Evolutionary conservation across 768 basidiomycete genomes (phyloP), one percentile per base, ranked within the genome.

Genomic region (Termitomyces sp.): DNA sequence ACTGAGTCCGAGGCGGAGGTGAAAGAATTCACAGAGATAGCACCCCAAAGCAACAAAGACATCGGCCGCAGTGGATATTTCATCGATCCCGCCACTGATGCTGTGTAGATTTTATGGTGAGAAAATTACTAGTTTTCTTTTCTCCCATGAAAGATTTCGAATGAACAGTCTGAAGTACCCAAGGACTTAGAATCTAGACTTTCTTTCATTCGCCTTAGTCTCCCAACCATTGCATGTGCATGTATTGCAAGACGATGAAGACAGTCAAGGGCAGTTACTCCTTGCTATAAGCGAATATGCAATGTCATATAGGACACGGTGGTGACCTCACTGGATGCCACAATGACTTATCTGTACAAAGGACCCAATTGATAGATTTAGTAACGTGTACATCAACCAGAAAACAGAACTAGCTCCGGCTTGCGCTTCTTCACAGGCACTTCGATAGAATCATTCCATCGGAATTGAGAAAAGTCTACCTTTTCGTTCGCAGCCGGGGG

Each of bases 1-100:
- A 18, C 59, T 42, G 33, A 55, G 50, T 46, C 36, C 20, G 37
- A 52, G 26, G n/a, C n/a, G n/a, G n/a, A 46, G 34, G 55, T 51
- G 48, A 55, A 22, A 13, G 44, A 55, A 9, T 26, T 55, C 8
- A 55, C 45, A 54, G 31, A 20, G 39, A 8, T 41, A n/a, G n/a
- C 9, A n/a, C 18, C 39, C 2, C n/a, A n/a, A 18, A 12, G 5
- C 34, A 2, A 16, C 6, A n/a, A n/a, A 37, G 13, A 16, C 16
- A 12, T 9, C 12, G 34, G 12, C 34, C 10, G n/a, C 18, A 7
- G n/a, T 20, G n/a, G 7, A 44, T 22, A 8, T 44, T 22, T 44
- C 12, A 22, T 4, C n/a, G n/a, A 41, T 39, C 20, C n/a, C 48
- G 44, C 15, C n/a, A 12, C 31, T 15, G 13, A 33, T 28, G 15